Percentiles rank a stretch among this genome's conserved stretches.
These are phyloP conservation scores for Amanita muscaria DNA, from an alignment of 768 basidiomycete genomes.

Conservation along the genomic window DNA sequence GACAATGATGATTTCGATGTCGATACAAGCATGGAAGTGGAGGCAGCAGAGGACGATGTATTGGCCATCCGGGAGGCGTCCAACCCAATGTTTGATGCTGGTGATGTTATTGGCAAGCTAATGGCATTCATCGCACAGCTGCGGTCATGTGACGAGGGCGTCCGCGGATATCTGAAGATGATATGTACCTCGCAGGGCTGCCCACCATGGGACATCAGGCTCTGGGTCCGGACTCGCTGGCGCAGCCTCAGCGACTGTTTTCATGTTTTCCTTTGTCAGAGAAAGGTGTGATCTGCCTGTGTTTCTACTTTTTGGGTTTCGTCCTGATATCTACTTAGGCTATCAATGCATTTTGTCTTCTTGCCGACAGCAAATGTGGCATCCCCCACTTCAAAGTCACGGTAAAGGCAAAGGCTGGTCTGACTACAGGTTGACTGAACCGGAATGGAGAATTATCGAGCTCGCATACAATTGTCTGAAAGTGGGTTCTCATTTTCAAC, in stretches of 20 bases:
- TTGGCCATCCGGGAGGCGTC: slow-evolving; percentile 7
- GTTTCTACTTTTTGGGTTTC: not conserved
- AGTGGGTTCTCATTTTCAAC: not conserved
- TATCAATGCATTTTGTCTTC: slow-evolving; percentile 6
- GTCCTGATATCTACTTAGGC: slow-evolving; percentile 1
- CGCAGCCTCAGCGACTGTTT: slow-evolving; percentile 13
- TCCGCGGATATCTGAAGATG: slow-evolving; percentile 2
- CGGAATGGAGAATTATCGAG: slow-evolving; percentile 5
- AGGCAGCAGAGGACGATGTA: slow-evolving; percentile 9
- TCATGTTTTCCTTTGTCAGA: slow-evolving; percentile 1
- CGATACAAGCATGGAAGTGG: slow-evolving; percentile 8
- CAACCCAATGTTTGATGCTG: slow-evolving; percentile 11
- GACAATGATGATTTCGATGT: slow-evolving; percentile 12
- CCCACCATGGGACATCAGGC: slow-evolving; percentile 5
- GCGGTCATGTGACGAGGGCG: slow-evolving; percentile 5
- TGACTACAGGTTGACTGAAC: slow-evolving; percentile 1
- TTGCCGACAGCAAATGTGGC: slow-evolving; percentile 4
- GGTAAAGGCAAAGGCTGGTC: slow-evolving; percentile 3
- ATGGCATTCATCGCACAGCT: slow-evolving; percentile 14
- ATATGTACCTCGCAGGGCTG: slow-evolving; percentile 7
- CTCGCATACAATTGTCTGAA: slow-evolving; percentile 6
- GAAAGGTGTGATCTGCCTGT: slow-evolving; percentile 9
- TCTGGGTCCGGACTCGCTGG: slow-evolving; percentile 15
- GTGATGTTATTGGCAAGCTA: slow-evolving; percentile 14
- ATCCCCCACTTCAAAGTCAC: not conserved